Evolutionary conservation across 2,329 filamentous ascomycete genomes (phyloP), one percentile per base, ranked within the genome.

Genomic region (Fusarium protoensiforme): DNA sequence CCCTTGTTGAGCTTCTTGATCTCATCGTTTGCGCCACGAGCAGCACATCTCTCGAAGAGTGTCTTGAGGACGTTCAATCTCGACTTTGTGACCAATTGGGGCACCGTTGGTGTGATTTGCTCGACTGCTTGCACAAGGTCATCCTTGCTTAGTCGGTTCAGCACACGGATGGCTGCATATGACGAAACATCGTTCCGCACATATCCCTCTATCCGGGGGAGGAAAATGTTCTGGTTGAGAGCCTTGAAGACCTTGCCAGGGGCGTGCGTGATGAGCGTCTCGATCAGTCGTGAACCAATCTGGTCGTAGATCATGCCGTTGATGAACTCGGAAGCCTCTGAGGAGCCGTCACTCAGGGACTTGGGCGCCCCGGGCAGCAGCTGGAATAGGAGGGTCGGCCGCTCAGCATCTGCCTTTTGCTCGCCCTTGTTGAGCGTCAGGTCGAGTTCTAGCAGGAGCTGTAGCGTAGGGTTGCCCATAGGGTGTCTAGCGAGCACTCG

Each of bases 181-280:
- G 91, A 93, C 7, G 96, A 95, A 57, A 95, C 93, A 77, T 97
- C 95, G 80, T 98, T 98, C 66, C 95, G 92, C 7, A 96, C 90
- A 67, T 98, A 89, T 41, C 91, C 93, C 24, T 92, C 91, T 77
- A 98, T 93, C 29, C 94, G 90, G 16, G 93, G 91, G 69, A 92
- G 92, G 82, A 98, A 93, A 73, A 95, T 90, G 74, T 92, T 91
- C 66, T 89, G 90, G 83, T 97, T 96, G 7, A 99, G 87, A 16
- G 91, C 89, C 82, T 98, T 98, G 89, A 98, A 99, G 36, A 95
- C 84, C 83, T 96, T 98, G 48, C 94, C 95, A 0, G 96, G 95
- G 18, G 92, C 91, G 79, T 93, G 89, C 29, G 91, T 89, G 72
- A 98, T 90, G 71, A 99, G 92, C 0, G 92, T 94, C 84, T 99